phyloP scores from a whole-genome alignment of 2,329 filamentous ascomycete genomes.

The Ceratocystis cacaofunesta region DNA sequence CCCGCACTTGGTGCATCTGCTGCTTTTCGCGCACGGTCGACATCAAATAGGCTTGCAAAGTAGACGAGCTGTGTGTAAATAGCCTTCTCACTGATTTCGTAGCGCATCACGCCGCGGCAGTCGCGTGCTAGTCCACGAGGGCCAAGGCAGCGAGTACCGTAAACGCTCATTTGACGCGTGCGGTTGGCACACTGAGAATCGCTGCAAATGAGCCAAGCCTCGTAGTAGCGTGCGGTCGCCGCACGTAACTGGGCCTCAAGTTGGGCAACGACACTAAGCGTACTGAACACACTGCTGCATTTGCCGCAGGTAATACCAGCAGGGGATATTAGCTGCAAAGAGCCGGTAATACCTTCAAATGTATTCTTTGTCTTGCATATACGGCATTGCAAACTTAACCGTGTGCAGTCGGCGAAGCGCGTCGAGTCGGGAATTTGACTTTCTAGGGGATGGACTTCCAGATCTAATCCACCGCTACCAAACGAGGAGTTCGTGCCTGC shows the following conservation, averaged over 20 bases:
- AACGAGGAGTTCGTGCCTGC: slow-evolving; percentile 32
- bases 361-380: slow-evolving; percentile 55
- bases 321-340: slow-evolving; percentile 48
- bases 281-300: slow-evolving; percentile 52
- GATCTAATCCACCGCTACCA: slow-evolving; percentile 26
- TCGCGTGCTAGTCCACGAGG: slow-evolving; percentile 71
- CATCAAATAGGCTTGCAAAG: slow-evolving; percentile 71
- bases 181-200: slow-evolving; percentile 74
- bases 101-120: slow-evolving; percentile 76
- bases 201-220: slow-evolving; percentile 81
- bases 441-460: slow-evolving; percentile 79
- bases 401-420: slow-evolving; percentile 68
- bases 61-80: slow-evolving; percentile 93
- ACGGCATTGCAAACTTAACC: slow-evolving; percentile 66
- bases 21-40: slow-evolving; percentile 57
- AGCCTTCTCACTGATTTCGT: slow-evolving; percentile 74
- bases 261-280: slow-evolving; percentile 67
- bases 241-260: slow-evolving; percentile 70
- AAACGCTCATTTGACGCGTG: slow-evolving; percentile 85
- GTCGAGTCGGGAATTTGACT: slow-evolving; percentile 85
- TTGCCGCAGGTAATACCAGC: slow-evolving; percentile 59
- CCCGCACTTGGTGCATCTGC: slow-evolving; percentile 29
- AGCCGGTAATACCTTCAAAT: slow-evolving; percentile 60
- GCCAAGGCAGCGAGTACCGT: slow-evolving; percentile 77
- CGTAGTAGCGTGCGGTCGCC: slow-evolving; percentile 74